phyloP scores from a whole-genome alignment of 345 rosid species.

The Acer negundo region DNA sequence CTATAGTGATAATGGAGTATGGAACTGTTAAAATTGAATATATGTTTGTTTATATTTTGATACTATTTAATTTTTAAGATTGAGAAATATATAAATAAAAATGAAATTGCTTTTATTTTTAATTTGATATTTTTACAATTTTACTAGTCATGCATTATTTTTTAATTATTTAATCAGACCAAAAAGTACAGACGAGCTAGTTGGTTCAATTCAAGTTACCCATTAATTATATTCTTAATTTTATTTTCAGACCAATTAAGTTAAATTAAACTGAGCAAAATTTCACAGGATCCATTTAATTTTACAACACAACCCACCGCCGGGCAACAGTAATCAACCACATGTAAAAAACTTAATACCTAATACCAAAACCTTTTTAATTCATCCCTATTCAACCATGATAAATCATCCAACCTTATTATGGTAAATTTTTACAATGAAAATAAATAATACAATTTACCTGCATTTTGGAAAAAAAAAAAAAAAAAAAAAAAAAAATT shows the following conservation, averaged over 20 bases:
- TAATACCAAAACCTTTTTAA: not conserved
- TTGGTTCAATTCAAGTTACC: not conserved
- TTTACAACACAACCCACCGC: not conserved
- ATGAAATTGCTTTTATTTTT: not conserved
- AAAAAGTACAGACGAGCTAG: no score
- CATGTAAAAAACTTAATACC: not conserved
- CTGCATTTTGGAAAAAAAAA: not conserved
- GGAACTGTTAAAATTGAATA: no score
- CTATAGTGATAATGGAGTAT: no score
- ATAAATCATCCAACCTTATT: no score
- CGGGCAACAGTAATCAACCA: not conserved
- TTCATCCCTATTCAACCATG: not conserved
- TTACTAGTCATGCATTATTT: no score
- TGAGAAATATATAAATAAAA: not conserved
- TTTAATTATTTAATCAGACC: no score
- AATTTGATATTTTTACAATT: no score
- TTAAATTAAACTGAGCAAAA: not conserved
- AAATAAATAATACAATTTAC: not conserved
- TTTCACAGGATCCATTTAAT: not conserved
- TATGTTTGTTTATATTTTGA: no score
- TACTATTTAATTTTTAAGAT: not conserved
- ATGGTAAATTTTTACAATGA: not conserved
- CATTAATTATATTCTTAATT: not conserved
- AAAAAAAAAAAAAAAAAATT: not conserved
- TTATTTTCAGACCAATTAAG: not conserved